Base-by-base conservation (phyloP, 2,329 filamentous ascomycete genomes). In the Trichoderma sp. region DNA sequence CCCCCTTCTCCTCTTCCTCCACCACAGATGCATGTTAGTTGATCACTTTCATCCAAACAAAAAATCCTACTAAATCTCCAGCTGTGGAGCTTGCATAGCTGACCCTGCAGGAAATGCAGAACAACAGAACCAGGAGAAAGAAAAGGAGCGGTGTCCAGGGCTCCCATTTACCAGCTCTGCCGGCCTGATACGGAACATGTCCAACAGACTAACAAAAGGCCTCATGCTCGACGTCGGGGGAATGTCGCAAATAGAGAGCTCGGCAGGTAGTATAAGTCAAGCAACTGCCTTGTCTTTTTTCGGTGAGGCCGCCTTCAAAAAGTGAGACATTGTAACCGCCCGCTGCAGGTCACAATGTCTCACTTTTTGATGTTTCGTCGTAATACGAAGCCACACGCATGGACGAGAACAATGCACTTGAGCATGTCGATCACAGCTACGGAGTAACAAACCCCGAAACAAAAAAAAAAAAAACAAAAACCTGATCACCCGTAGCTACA, bases 91-190 rank as follows among this genome's bases (percentile, higher is more conserved):
- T 36, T 32, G 24, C 36, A 64, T 30, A 71, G 24, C 47, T 64
- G 68, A 24, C 32, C 47, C 47, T 71, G 60, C 34, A 71, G 43
- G 30, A 11, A 24, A 24, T 32, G 56, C 57, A 51, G n/a, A 32
- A 61, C 39, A 43, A 12, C 5, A 39, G 57, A 53, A 61, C 8
- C 9, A 12, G 51, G n/a, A 47, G n/a, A 12, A 39, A 51, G n/a
- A 63, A 70, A 70, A 70, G 43, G 21, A 71, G 68, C 58, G 68
- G 68, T 71, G 68, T 63, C 68, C 58, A 30, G 6, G 28, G 47
- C 47, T 43, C 36, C 15, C 2, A 39, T 39, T 39, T 6, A 18
- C 36, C 43, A 11, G 11, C 39, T 7, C 2, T 15, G 36, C 36
- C 15, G 39, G 39, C 39, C 39, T 30, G 34, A 58, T 43, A 43